Conservation (phyloP, 371 early-diverging fungal genomes). For the Haplosporangium sp. region DNA sequence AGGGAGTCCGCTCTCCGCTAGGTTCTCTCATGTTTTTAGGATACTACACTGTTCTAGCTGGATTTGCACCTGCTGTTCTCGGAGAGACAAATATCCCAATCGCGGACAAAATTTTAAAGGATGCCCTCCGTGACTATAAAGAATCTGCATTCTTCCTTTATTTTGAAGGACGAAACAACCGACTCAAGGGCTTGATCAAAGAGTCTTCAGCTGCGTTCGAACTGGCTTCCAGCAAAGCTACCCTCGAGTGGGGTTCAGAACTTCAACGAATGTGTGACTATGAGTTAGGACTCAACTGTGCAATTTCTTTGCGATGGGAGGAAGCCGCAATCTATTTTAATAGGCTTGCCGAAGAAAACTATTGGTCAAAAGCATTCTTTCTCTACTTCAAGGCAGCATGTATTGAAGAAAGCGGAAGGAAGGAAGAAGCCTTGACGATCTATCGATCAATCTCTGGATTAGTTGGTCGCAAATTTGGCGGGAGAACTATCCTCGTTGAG, state of each 20-base stretch:
- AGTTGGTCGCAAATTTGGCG: conserved; percentile 65
- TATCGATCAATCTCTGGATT: conserved; percentile 65
- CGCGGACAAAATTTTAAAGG: conserved; percentile 67
- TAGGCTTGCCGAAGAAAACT: conserved; percentile 62
- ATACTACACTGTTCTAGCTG: conserved; percentile 65
- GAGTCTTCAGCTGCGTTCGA: conserved; percentile 67
- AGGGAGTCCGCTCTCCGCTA: conserved; percentile 69
- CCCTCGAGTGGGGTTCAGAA: conserved; percentile 67
- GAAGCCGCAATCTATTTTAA: conserved; percentile 62
- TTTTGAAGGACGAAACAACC: conserved; percentile 67
- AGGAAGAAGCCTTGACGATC: conserved; percentile 62
- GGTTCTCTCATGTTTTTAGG: conserved; percentile 66
- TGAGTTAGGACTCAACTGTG: conserved; percentile 70
- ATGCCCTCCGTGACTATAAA: conserved; percentile 66
- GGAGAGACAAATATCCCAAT: conserved; percentile 54
- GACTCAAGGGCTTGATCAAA: conserved; percentile 63
- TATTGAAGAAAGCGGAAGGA: conserved; percentile 63
- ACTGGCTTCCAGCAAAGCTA: conserved; percentile 63
- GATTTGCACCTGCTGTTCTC: conserved; percentile 56
- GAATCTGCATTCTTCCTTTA: conserved; percentile 72
- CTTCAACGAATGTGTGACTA: conserved; percentile 68
- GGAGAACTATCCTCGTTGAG: conserved; percentile 66
- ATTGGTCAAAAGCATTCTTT: conserved; percentile 72
- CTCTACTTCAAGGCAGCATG: conserved; percentile 72
- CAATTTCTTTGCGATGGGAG: conserved; percentile 67